These are phyloP conservation scores for Fusarium acutatum DNA, from an alignment of 2,329 filamentous ascomycete species.

Conservation along the genomic window DNA sequence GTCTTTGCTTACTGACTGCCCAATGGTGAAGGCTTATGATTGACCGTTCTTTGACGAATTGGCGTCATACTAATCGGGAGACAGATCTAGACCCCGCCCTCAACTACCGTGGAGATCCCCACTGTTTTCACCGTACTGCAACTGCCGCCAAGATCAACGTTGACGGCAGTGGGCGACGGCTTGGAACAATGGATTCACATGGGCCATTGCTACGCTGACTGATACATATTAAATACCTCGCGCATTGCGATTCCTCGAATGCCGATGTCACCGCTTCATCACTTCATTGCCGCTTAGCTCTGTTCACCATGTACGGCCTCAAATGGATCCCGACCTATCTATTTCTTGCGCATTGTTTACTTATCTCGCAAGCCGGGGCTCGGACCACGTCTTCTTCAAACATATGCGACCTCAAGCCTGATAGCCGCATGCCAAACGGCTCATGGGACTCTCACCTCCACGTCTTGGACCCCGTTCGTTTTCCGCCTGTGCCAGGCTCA, in stretches of 20 bases:
- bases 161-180: too few species aligned
- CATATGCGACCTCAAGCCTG: background rate
- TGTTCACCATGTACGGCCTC: background rate
- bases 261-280: too few species aligned
- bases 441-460: background rate
- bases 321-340: too few species aligned
- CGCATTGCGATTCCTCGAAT: accelerated
- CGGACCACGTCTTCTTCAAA: background rate
- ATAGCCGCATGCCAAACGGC: background rate
- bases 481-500: background rate
- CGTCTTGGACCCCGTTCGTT: background rate
- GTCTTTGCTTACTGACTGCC: too few species aligned
- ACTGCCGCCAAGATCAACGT: background rate
- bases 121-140: accelerated
- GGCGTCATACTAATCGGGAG: background rate
- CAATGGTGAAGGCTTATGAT: background rate
- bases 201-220: background rate
- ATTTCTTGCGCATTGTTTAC: background rate
- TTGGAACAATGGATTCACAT: background rate
- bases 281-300: accelerated
- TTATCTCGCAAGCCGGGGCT: background rate
- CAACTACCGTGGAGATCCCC: background rate
- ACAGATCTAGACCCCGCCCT: background rate
- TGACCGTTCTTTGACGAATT: background rate
- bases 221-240: background rate